A percentile compares a stretch with the other conserved stretches of the same genome.
phyloP scores from a whole-genome alignment of 2,329 filamentous ascomycete genomes.

The Juglanconis oblonga region DNA sequence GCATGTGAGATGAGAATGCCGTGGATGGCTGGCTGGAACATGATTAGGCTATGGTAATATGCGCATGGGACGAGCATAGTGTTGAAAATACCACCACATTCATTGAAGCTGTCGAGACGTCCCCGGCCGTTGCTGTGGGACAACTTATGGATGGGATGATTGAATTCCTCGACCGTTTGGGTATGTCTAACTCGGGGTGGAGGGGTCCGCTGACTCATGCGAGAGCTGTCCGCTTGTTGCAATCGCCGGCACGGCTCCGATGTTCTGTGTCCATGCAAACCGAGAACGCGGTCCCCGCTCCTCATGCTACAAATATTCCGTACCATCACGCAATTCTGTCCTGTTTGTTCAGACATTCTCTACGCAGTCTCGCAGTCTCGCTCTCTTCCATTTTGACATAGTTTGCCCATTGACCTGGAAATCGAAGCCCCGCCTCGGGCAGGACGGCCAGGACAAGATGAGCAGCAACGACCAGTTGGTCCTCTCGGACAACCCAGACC shows the following conservation, averaged over 20 bases:
- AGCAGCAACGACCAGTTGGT: constrained; percentile 53
- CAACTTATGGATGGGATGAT: too few species aligned
- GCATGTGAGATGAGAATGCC: neutral
- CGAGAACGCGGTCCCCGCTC: neutral
- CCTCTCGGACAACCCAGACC: constrained; percentile 66
- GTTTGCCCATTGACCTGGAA: neutral
- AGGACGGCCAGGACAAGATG: neutral
- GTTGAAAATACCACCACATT: constrained; percentile 5
- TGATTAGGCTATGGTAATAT: neutral
- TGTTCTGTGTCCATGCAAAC: neutral
- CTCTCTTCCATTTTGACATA: neutral
- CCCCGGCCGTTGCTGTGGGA: too few species aligned
- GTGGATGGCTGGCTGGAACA: too few species aligned
- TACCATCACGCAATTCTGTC: neutral
- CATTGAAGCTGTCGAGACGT: neutral
- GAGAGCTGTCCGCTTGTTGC: neutral
- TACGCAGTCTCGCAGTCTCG: neutral
- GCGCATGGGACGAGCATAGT: too few species aligned
- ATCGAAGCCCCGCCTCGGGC: neutral
- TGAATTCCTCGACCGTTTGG: too few species aligned
- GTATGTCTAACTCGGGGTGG: too few species aligned
- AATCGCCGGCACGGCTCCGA: neutral
- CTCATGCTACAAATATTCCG: neutral
- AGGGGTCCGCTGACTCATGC: too few species aligned
- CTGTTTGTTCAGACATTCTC: too few species aligned